These are phyloP conservation scores for Mrakia hoshinonis DNA, from an alignment of 768 basidiomycete species.

Conservation along the genomic window DNA sequence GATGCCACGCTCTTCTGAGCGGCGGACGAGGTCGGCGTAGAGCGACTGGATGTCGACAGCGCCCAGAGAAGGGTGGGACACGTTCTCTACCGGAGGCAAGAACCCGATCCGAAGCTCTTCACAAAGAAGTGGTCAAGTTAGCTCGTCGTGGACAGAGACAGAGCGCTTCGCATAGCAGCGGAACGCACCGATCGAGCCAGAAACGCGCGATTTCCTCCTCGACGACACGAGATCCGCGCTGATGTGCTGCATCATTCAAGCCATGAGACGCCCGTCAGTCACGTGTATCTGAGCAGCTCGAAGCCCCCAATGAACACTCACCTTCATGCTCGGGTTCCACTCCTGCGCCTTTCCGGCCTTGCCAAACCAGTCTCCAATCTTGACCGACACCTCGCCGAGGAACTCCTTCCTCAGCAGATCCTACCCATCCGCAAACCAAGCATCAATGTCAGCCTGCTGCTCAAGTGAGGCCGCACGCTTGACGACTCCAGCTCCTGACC, in stretches of 20 bases:
- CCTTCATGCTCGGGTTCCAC: constrained; percentile 58
- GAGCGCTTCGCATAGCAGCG: neutral
- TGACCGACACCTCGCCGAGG: constrained; percentile 73
- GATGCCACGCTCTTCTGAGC: constrained; percentile 48
- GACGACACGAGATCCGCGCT: constrained; percentile 45
- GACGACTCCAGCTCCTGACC: constrained; percentile 39
- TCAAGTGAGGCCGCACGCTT: neutral
- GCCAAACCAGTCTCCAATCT: constrained; percentile 73
- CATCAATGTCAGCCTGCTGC: neutral
- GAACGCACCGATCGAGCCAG: constrained; percentile 46
- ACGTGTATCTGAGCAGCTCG: neutral
- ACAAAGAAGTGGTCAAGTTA: neutral
- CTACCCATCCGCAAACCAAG: constrained; percentile 40
- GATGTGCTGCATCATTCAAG: constrained; percentile 44
- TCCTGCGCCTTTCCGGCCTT: constrained; percentile 45
- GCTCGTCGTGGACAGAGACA: too few relatives aligned
- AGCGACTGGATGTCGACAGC: constrained; percentile 45
- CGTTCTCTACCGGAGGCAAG: constrained; percentile 36
- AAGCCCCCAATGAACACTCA: constrained; percentile 40
- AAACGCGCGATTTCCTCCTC: constrained; percentile 48
- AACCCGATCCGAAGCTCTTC: constrained; percentile 55
- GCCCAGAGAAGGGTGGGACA: neutral
- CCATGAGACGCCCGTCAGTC: neutral
- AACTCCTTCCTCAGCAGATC: constrained; percentile 76
- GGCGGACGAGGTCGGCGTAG: constrained; percentile 56